Base-by-base conservation (phyloP, 1,139 yeast genomes). In the Scheffersomyces cryptocercus region DNA sequence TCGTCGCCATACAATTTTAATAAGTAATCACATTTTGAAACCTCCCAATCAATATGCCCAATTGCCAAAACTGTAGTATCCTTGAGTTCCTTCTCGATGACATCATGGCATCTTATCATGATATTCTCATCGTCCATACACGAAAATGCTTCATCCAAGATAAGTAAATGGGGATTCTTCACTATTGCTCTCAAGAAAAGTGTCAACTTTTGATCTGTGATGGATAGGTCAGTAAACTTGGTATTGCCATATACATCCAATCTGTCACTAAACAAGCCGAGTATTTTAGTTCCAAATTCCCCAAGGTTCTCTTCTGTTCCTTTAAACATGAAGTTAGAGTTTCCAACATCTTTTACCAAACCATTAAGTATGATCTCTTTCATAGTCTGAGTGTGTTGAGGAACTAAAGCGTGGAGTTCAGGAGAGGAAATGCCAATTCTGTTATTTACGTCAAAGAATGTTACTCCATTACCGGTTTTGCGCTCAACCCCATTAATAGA, bases 71-170 rank as follows among this genome's bases (percentile, higher is more conserved):
- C 82, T 0, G 95, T 84, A 2, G 91, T 85, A 3, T 79, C 74
- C 10, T 53, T 46, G 73, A 85, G 81, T 16, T 73, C 63, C 2
- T 52, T 32, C 36, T 80, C 76, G 12, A 90, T 69, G n/a, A 85
- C 59, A 12, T 71, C 68, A 56, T 88, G 90, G 51, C 97, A 90
- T 47, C 72, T 72, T 20, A 72, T 69, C 62, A 90, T 77, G 34
- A 84, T 73, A 28, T 68, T 49, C 30, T 60, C 77, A 45, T 82
- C 85, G 40, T 86, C 89, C 95, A 91, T 88, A 28, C 93, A 95
- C 12, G 96, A 87, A 50, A 93, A 83, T 0, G 98, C 96, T 67
- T 93, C 99, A 61, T 93, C 99, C 3, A 93, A 70, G 42, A 93
- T 85, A 39, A 93, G 68, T 3, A 93, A 67, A 39, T 79, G 78